Base-by-base conservation (phyloP, 179 eudicot species). In the Corrigiola litoralis region DNA sequence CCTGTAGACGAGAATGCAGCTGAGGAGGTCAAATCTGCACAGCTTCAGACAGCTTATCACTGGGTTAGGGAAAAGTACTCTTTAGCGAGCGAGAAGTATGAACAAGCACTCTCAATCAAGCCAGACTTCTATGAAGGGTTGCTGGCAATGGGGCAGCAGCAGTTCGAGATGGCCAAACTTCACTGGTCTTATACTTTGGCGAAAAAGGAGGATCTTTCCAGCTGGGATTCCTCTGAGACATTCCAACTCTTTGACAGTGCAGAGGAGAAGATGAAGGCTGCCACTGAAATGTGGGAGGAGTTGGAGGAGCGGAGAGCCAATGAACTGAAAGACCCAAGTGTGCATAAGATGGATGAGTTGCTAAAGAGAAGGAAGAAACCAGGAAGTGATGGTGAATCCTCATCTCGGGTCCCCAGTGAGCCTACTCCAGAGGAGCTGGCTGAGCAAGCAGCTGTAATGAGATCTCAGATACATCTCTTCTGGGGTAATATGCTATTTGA, bases 401-500 rank as follows among this genome's bases (percentile, higher is more conserved):
- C 85, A 4, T 54, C 60, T 51, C 68, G 66, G 65, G 73, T 55
- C 27, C 83, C 74, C 23, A 67, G 71, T 53, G 97, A 90, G 73
- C 78, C 85, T 58, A 82, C 98, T 31, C 72, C 84, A n/a, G 98
- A 82, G 36, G 98, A 92, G 70, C 73, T 87, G 45, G 98, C 96
- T 13, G 97, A 92, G 68, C 95, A 87, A 71, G 98, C 94, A 9
- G 87, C 80, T 6, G 79, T 86, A 14, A 92, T 92, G 98, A 83
- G 95, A 74, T 87, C 97, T 34, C 98, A 92, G 59, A 90, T 92
- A 70, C 97, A 90, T 83, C 77, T 92, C 24, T 92, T 92, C 53
- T 90, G 98, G 98, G 98, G 98, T 37, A 92, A 92, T 45, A 89
- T 90, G 98, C 77, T 92, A 13, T 90, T 87, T 45, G 98, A 90